Evolutionary conservation across 345 rosid species (phyloP), one percentile per base, ranked within the genome.

Genomic region (Rubroshorea leprosula): DNA sequence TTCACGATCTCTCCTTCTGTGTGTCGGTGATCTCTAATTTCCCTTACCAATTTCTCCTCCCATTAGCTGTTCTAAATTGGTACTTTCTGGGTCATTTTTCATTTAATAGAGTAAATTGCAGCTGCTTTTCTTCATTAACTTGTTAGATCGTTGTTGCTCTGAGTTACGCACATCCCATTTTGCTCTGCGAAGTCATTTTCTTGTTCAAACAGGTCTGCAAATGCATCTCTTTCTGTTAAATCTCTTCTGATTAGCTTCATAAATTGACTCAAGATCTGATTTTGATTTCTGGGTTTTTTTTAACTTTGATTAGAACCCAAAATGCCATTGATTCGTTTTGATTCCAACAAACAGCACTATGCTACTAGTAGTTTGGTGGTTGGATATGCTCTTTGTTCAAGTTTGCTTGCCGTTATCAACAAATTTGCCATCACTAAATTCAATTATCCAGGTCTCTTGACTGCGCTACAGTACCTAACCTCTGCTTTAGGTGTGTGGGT

Each of bases 371-470:
- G 90, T 56, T 89, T 93, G 60, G 90, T 93, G 14, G 49, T 82
- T 56, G 97, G 99, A 18, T 93, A 93, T 72, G 93, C 99, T 11
- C 83, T 93, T 13, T 89, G 96, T 69, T 93, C 99, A n/a, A 93
- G 99, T 69, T 74, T 93, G 77, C 97, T 93, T 57, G 96, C 99
- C 19, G 95, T 92, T 57, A 92, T 92, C 64, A 92, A 92, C 82
- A 92, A 92, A 74, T 78, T 75, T 53, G 99, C 99, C 20, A 89
- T 93, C 59, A 93, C 97, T 72, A 79, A 71, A 54, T 93, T 93
- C 68, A 85, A 78, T 72, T 93, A 73, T 73, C 97, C 95, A 0
- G 97, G 96, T 24, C 88, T 93, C 16, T 76, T 93, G 70, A 93
- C 99, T 21, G 94, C 96, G 9, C 78, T 89, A 23, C 97, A 93